Percentiles rank a stretch among this genome's conserved stretches.
Evolutionary conservation across 768 basidiomycete species (phyloP).

Genomic region (Auriscalpium vulgare): DNA sequence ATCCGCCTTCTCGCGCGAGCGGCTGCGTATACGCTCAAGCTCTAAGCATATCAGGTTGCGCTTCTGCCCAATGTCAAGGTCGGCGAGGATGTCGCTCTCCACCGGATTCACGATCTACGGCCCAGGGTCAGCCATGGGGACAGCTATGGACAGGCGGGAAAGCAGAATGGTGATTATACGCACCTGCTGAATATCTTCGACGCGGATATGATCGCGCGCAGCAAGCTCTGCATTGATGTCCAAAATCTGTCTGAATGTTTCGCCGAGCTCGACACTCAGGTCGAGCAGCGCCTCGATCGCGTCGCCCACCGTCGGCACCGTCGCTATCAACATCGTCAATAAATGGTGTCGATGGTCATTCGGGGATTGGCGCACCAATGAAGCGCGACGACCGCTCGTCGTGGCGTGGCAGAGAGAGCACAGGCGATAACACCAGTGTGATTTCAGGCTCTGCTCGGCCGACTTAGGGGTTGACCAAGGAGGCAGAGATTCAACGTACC

Average conservation of each 20-base stretch:
- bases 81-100: conserved; percentile 50
- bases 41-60: conserved; percentile 56
- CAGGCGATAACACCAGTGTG: conserved; percentile 60
- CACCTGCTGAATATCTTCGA: conserved; percentile 69
- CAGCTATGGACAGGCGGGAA: background rate
- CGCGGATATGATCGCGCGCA: conserved; percentile 59
- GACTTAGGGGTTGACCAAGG: background rate
- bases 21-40: conserved; percentile 38
- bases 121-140: background rate
- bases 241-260: conserved; percentile 55
- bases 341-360: too few species aligned
- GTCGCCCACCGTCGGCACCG: conserved; percentile 70
- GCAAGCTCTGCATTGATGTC: conserved; percentile 65
- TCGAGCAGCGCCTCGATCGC: conserved; percentile 58
- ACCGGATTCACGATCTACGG: conserved; percentile 40
- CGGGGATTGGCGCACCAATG: conserved; percentile 34
- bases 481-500: conserved; percentile 29
- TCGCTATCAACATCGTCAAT: conserved; percentile 34
- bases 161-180: conserved; percentile 7
- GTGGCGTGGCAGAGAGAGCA: conserved; percentile 46
- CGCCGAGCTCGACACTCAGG: conserved; percentile 52
- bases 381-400: conserved; percentile 53
- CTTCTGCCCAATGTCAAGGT: conserved; percentile 63
- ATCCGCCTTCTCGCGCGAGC: conserved; percentile 40
- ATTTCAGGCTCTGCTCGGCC: conserved; percentile 54